Conservation (phyloP, 176 grass and related monocot species). For the Poa annua region DNA sequence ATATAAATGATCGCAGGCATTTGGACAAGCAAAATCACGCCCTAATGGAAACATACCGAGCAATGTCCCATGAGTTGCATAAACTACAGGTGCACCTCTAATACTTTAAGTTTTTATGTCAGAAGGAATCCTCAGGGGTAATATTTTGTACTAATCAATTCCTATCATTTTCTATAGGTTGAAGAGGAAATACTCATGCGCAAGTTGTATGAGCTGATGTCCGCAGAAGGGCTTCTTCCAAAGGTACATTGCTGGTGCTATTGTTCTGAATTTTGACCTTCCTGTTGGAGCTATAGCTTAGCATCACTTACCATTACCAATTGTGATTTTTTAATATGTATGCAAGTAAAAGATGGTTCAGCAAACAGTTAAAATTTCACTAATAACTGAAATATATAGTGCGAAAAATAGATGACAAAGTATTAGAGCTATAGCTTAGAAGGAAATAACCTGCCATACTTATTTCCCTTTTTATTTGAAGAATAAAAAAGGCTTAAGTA, state of each 20-base stretch:
- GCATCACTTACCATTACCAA: constrained; percentile 6
- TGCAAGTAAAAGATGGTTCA: background rate
- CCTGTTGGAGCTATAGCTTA: constrained; percentile 17
- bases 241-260: constrained; percentile 53
- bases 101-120: background rate
- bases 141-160: constrained; percentile 32
- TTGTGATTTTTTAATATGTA: background rate
- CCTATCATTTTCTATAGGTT: constrained; percentile 51
- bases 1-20: constrained; percentile 54
- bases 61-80: constrained; percentile 80
- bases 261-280: background rate
- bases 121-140: background rate
- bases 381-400: background rate
- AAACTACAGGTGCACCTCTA: constrained; percentile 57
- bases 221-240: constrained; percentile 66
- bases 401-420: background rate
- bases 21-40: constrained; percentile 81
- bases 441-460: background rate
- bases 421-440: background rate
- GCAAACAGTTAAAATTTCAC: constrained; percentile 12
- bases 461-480: too few relatives aligned
- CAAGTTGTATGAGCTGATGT: constrained; percentile 76
- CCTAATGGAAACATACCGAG: constrained; percentile 65
- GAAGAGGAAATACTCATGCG: constrained; percentile 93
- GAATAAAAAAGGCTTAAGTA: too few relatives aligned